These are phyloP conservation scores for Hyaloperonospora arabidopsidis DNA, from an alignment of 352 stramenopile genomes.

Conservation along the genomic window DNA sequence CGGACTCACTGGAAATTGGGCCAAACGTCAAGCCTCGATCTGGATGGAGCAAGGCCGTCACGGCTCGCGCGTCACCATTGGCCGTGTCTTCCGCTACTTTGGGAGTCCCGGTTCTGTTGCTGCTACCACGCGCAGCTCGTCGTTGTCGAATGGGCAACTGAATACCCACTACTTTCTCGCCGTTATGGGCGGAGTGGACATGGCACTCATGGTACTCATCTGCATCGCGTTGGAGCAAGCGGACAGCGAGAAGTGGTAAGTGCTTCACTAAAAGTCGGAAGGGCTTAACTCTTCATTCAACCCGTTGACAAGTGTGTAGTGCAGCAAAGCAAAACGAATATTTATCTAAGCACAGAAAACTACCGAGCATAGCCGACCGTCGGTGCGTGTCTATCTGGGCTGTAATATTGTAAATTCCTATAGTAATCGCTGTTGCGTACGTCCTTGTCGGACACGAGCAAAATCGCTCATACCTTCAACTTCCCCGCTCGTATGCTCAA, in stretches of 20 bases:
- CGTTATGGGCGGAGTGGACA: slow-evolving; percentile 31
- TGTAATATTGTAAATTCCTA: too few relatives aligned
- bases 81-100: slow-evolving; percentile 24
- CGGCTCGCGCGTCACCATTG: slow-evolving; percentile 21
- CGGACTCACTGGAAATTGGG: slow-evolving; percentile 27
- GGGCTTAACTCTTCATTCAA: too few relatives aligned
- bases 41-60: slow-evolving; percentile 31
- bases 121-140: slow-evolving; percentile 19
- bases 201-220: slow-evolving; percentile 38
- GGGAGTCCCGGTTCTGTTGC: slow-evolving; percentile 18
- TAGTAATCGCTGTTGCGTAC: too few relatives aligned
- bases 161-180: slow-evolving; percentile 32
- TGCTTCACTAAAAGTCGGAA: background rate
- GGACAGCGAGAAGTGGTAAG: slow-evolving; percentile 23
- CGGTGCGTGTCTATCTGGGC: too few relatives aligned
- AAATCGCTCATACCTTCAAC: too few relatives aligned
- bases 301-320: too few relatives aligned
- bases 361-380: too few relatives aligned
- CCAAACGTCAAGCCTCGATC: slow-evolving; percentile 25
- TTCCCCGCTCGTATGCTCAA: slow-evolving; percentile 1
- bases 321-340: background rate
- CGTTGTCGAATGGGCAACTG: slow-evolving; percentile 15
- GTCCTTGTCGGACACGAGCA: too few relatives aligned
- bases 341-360: background rate
- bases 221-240: slow-evolving; percentile 36